Evolutionary conservation across 805 yeast species (phyloP).

Genomic region (Cyberlindnera mississippiensis): DNA sequence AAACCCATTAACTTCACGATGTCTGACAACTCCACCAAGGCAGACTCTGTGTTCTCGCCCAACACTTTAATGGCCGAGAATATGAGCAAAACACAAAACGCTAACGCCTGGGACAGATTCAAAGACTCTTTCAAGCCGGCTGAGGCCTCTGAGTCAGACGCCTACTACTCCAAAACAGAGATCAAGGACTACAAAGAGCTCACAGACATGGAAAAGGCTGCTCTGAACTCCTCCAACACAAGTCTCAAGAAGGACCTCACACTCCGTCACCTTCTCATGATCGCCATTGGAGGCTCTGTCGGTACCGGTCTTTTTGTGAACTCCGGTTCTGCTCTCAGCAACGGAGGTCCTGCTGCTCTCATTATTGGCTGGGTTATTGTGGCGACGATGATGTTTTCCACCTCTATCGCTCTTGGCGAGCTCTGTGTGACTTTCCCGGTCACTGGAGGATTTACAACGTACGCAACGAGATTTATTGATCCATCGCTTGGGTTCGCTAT

Average conservation of each 20-base stretch:
- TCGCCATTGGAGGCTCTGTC: conserved; percentile 80
- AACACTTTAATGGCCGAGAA: conserved; percentile 2
- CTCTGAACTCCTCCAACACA: conserved; percentile 35
- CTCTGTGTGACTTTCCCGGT: conserved; percentile 62
- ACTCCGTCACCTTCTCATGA: conserved; percentile 71
- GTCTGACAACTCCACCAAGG: conserved; percentile 3
- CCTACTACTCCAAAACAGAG: conserved; percentile 13
- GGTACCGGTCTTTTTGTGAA: conserved; percentile 85
- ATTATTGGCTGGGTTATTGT: conserved; percentile 60
- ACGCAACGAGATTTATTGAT: conserved; percentile 49
- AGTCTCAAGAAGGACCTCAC: conserved; percentile 29
- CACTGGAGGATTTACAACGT: conserved; percentile 52
- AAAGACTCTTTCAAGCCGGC: conserved; percentile 46
- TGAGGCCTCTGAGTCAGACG: conserved; percentile 17
- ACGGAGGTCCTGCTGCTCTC: conserved; percentile 72
- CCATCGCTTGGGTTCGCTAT: conserved; percentile 28
- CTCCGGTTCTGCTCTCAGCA: conserved; percentile 55
- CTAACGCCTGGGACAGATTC: conserved; percentile 23
- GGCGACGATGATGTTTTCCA: conserved; percentile 59
- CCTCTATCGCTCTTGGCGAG: conserved; percentile 64
- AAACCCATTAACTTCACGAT: no score
- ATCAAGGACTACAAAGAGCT: conserved; percentile 19
- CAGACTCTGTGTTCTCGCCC: conserved; percentile 10
- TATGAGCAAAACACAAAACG: background rate
- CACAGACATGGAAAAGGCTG: conserved; percentile 38